Percentiles rank a stretch among this genome's conserved stretches.
These are phyloP conservation scores for Stagonosporopsis cucurbitacearum DNA, from an alignment of 2,329 filamentous ascomycete species.

Conservation along the genomic window DNA sequence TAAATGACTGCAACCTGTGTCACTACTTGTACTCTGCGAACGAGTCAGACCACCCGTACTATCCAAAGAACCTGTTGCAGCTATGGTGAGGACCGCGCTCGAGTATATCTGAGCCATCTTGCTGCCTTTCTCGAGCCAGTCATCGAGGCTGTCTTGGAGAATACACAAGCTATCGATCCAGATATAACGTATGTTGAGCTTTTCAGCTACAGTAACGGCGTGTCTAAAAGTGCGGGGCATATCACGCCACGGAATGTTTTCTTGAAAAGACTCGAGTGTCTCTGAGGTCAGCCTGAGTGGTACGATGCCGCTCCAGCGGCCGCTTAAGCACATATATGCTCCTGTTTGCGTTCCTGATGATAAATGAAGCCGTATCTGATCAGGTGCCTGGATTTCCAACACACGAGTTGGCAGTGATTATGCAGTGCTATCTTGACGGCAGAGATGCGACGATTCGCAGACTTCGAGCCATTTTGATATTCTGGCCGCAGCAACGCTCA, in stretches of 20 bases:
- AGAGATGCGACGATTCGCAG: not conserved
- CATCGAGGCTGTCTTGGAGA: not conserved
- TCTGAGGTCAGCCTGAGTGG: not conserved
- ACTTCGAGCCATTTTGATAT: not conserved
- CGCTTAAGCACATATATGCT: conserved; percentile 4
- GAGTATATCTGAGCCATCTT: conserved; percentile 6
- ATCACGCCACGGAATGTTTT: not conserved
- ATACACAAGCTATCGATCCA: conserved; percentile 17
- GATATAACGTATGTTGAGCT: not conserved
- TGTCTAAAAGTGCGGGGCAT: not conserved
- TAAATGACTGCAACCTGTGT: too few species aligned
- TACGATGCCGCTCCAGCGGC: conserved; percentile 4
- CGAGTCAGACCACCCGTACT: not conserved
- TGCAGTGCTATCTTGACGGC: not conserved
- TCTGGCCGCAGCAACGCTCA: not conserved
- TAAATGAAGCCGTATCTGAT: not conserved
- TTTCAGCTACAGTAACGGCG: not conserved
- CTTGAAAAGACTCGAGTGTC: not conserved
- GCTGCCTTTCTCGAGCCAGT: not conserved
- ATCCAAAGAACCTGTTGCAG: not conserved
- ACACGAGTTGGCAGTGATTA: not conserved
- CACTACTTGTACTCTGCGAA: not conserved
- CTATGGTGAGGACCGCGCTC: not conserved
- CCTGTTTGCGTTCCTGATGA: not conserved
- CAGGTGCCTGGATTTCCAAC: not conserved